Conservation (phyloP, 208 protist species). For the Acanthamoeba culbertsoni region DNA sequence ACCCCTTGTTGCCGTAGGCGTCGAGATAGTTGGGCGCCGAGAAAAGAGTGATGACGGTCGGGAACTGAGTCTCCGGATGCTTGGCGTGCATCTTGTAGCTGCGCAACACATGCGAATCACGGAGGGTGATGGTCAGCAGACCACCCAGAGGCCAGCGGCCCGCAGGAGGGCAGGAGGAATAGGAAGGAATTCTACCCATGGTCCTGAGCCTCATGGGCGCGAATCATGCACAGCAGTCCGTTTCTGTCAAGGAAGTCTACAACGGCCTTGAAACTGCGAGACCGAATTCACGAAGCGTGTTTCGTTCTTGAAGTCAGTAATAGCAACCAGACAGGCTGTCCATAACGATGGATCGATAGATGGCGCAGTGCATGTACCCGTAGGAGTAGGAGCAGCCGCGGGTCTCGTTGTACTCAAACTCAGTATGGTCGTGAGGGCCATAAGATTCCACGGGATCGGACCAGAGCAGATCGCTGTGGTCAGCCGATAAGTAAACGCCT, state of each 20-base stretch:
- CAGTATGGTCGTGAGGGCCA: constrained; percentile 83
- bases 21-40: constrained; percentile 97
- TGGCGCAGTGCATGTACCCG: constrained; percentile 9
- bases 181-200: constrained; percentile 61
- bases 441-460: constrained; percentile 96
- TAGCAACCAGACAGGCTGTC: background rate
- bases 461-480: constrained; percentile 99
- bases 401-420: constrained; percentile 83
- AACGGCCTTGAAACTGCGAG: constrained; percentile 79
- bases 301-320: background rate
- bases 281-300: background rate
- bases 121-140: background rate
- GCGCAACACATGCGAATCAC: background rate
- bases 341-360: background rate
- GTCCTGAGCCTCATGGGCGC: constrained; percentile 93
- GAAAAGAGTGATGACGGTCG: constrained; percentile 96
- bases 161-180: no score
- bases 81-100: constrained; percentile 93
- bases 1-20: constrained; percentile 95
- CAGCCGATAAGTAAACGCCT: constrained; percentile 86
- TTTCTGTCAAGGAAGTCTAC: constrained; percentile 94
- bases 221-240: constrained; percentile 93
- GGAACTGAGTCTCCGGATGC: constrained; percentile 89
- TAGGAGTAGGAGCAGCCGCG: constrained; percentile 85
- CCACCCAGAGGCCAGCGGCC: background rate